Evolutionary conservation across 371 early-diverging fungal genomes (phyloP).

Genomic region (Mucor saturninus): DNA sequence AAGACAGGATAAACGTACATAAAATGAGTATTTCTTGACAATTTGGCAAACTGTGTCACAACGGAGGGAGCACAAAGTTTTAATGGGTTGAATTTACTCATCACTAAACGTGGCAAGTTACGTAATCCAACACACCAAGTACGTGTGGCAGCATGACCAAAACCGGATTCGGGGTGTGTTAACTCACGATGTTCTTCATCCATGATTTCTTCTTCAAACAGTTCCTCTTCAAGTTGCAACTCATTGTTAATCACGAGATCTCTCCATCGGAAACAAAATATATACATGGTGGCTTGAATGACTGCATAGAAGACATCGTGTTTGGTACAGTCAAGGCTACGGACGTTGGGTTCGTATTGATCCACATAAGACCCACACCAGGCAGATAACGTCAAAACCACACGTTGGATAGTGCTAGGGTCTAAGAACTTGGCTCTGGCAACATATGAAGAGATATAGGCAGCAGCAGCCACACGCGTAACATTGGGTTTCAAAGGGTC

Average conservation of each 20-base stretch:
- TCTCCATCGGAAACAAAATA: slow-evolving; percentile 94
- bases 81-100: slow-evolving; percentile 85
- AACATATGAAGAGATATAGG: slow-evolving; percentile 87
- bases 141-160: slow-evolving; percentile 30
- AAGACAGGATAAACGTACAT: slow-evolving; percentile 85
- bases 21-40: slow-evolving; percentile 80
- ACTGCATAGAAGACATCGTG: slow-evolving; percentile 85
- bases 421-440: slow-evolving; percentile 87
- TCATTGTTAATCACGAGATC: slow-evolving; percentile 61
- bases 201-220: slow-evolving; percentile 24
- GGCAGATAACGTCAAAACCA: slow-evolving; percentile 65
- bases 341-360: slow-evolving; percentile 55
- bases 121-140: slow-evolving; percentile 52
- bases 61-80: slow-evolving; percentile 82
- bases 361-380: slow-evolving; percentile 78
- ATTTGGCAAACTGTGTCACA: slow-evolving; percentile 82
- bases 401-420: slow-evolving; percentile 61
- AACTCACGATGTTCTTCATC: slow-evolving; percentile 23
- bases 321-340: slow-evolving; percentile 56
- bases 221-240: slow-evolving; percentile 18
- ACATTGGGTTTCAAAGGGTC: slow-evolving; percentile 67
- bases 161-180: slow-evolving; percentile 24
- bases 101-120: slow-evolving; percentile 75
- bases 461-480: slow-evolving; percentile 79
- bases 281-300: slow-evolving; percentile 90